Evolutionary conservation across 164 flowering plant genomes (phyloP).

Genomic region (Nelumbo lutea): DNA sequence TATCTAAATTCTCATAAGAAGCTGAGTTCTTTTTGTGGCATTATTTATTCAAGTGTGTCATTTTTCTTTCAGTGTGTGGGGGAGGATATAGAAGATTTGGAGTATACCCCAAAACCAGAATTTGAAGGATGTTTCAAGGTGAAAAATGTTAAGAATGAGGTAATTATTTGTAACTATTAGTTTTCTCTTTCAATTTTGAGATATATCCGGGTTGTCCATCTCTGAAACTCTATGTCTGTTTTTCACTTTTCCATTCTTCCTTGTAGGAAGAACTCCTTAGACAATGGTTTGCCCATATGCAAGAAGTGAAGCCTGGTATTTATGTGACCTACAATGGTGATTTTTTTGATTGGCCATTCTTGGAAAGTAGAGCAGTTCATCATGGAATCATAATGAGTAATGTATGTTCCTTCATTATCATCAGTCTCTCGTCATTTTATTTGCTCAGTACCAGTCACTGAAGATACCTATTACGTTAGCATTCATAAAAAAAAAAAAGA

Average conservation of each 20-base stretch:
- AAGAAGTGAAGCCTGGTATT: conserved; percentile 91
- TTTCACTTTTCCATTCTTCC: conserved; percentile 1
- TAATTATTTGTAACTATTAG: conserved; percentile 19
- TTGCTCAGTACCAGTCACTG: not conserved
- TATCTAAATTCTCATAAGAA: not conserved
- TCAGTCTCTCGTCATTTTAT: not conserved
- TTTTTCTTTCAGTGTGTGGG: conserved; percentile 72
- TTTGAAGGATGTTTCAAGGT: conserved; percentile 89
- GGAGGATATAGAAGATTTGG: conserved; percentile 91
- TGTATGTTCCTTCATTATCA: conserved; percentile 37
- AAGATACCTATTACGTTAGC: too few relatives aligned
- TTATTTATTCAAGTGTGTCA: not conserved
- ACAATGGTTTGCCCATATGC: conserved; percentile 93
- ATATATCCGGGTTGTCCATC: not conserved
- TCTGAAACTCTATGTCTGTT: conserved; percentile 5
- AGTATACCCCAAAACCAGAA: conserved; percentile 98
- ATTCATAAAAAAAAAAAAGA: too few relatives aligned
- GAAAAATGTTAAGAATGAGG: conserved; percentile 87
- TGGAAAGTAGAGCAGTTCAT: conserved; percentile 87
- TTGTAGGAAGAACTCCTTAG: conserved; percentile 75
- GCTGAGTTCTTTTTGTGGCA: not conserved
- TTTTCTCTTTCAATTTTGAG: conserved; percentile 1
- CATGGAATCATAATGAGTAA: conserved; percentile 77
- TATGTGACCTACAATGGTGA: conserved; percentile 98
- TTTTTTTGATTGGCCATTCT: conserved; percentile 97